A percentile compares a stretch with the other conserved stretches of the same genome.
Evolutionary conservation across 371 early-diverging fungal species (phyloP).

Genomic region (Cokeromyces recurvatus): DNA sequence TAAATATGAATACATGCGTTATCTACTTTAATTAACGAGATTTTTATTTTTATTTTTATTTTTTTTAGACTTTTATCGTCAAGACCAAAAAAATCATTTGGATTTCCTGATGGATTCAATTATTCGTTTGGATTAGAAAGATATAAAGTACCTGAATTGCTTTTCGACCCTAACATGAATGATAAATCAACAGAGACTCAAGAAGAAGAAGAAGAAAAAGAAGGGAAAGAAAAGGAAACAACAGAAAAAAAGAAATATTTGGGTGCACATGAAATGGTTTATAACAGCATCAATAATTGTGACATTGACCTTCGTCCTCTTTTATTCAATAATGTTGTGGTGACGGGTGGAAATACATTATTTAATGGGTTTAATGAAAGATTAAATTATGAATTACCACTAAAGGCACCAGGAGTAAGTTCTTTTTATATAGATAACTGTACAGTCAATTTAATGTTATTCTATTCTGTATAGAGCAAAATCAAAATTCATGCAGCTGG

Average conservation of each 20-base stretch:
- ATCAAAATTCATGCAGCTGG: conserved; percentile 78
- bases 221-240: conserved; percentile 3
- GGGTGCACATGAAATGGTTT: conserved; percentile 66
- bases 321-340: conserved; percentile 74
- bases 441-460: too few species aligned
- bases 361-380: conserved; percentile 87
- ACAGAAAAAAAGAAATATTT: conserved; percentile 7
- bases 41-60: too few species aligned
- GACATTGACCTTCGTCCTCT: conserved; percentile 87
- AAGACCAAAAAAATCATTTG: conserved; percentile 76
- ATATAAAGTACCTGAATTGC: conserved; percentile 74
- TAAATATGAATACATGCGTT: too few species aligned
- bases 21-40: conserved; percentile 6
- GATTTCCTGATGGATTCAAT: conserved; percentile 95
- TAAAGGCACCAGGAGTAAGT: conserved; percentile 67
- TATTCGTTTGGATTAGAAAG: conserved; percentile 77
- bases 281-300: conserved; percentile 64
- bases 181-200: background rate
- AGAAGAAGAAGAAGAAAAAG: conserved; percentile 4
- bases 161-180: conserved; percentile 49
- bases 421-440: too few species aligned
- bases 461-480: conserved; percentile 49
- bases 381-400: conserved; percentile 66
- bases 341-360: conserved; percentile 89
- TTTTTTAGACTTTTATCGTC: conserved; percentile 46